phyloP scores from a whole-genome alignment of 2,329 filamentous ascomycete species.

The Ophiostoma tasmaniense region DNA sequence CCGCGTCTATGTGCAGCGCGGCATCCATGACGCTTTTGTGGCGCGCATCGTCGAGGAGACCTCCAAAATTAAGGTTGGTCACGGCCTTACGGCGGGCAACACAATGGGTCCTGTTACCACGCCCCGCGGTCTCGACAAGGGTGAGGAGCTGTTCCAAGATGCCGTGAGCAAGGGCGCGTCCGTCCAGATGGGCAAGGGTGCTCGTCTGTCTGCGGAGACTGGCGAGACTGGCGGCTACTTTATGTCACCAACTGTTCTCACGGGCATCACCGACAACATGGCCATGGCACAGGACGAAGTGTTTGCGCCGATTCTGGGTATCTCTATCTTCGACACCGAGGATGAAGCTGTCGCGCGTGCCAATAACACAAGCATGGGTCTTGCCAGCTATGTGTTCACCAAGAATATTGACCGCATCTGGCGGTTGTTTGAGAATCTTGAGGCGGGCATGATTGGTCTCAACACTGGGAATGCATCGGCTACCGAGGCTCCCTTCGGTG shows the following conservation, averaged over 20 bases:
- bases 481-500: conserved; percentile 39
- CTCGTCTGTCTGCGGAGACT: conserved; percentile 28
- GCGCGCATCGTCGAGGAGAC: conserved; percentile 36
- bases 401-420: conserved; percentile 47
- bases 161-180: conserved; percentile 55
- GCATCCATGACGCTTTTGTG: conserved; percentile 43
- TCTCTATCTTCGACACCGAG: conserved; percentile 48
- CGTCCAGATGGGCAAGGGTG: conserved; percentile 52
- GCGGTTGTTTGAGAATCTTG: conserved; percentile 50
- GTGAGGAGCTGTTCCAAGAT: conserved; percentile 52
- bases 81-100: conserved; percentile 47
- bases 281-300: conserved; percentile 44
- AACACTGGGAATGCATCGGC: conserved; percentile 35
- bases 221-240: conserved; percentile 49
- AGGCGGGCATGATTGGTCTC: conserved; percentile 43
- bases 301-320: conserved; percentile 49
- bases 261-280: conserved; percentile 41
- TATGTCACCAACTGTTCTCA: conserved; percentile 53
- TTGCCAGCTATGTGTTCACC: conserved; percentile 34
- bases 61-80: conserved; percentile 48
- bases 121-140: conserved; percentile 47
- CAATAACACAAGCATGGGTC: conserved; percentile 51
- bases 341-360: conserved; percentile 45
- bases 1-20: conserved; percentile 54
- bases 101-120: conserved; percentile 56